Evolutionary conservation across 208 protist species (phyloP).

Genomic region (Trypanosoma brucei): DNA sequence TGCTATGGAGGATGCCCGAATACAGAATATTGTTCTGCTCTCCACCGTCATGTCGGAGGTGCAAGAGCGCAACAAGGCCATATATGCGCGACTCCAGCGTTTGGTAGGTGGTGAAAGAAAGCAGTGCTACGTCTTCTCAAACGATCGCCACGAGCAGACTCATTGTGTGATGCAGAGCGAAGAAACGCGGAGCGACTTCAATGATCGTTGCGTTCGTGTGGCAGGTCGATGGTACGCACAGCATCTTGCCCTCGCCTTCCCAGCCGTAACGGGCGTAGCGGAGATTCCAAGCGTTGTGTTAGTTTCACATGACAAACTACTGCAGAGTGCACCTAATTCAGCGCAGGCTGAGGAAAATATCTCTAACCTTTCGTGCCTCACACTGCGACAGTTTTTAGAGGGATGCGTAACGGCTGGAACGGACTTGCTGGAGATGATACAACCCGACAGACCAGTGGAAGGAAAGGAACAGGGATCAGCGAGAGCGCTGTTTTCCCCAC

Average conservation of each 20-base stretch:
- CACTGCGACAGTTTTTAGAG: conserved; percentile 60
- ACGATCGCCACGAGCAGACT: conserved; percentile 90
- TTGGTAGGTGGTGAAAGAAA: conserved; percentile 63
- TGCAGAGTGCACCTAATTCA: conserved; percentile 26
- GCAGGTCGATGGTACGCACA: conserved; percentile 84
- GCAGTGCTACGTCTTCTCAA: conserved; percentile 89
- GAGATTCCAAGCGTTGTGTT: conserved; percentile 35
- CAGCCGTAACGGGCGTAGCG: conserved; percentile 1
- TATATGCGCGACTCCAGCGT: conserved; percentile 83
- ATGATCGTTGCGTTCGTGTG: conserved; percentile 85
- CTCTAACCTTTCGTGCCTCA: conserved; percentile 55
- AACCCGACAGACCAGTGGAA: conserved; percentile 58
- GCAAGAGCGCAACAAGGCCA: conserved; percentile 82
- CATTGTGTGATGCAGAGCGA: conserved; percentile 55
- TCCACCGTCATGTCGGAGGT: conserved; percentile 89
- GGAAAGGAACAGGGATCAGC: conserved; percentile 60
- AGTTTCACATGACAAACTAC: conserved; percentile 68
- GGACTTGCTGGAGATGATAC: conserved; percentile 80
- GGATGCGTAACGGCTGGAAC: conserved; percentile 37
- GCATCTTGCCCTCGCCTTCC: conserved; percentile 51
- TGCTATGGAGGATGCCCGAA: conserved; percentile 64
- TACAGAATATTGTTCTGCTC: conserved; percentile 87
- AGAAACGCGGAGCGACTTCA: conserved; percentile 86
- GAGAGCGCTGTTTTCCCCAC: conserved; percentile 46
- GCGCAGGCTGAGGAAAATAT: conserved; percentile 23